phyloP scores from a whole-genome alignment of 2,329 filamentous ascomycete genomes.

The Aureobasidium sp. region DNA sequence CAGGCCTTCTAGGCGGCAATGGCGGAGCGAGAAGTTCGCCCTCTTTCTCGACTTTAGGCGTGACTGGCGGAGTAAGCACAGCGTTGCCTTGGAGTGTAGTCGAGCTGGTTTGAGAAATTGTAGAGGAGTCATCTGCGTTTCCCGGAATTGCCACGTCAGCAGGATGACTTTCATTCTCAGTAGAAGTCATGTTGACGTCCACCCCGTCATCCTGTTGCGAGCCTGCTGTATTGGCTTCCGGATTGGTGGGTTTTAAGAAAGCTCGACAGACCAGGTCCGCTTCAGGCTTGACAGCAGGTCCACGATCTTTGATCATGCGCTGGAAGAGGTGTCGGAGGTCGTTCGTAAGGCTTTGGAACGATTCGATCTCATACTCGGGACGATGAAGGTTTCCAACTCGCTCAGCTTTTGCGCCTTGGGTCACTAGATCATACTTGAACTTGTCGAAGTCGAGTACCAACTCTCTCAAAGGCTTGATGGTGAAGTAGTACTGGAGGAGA shows the following conservation, averaged over 20 bases:
- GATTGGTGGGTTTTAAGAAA: slow-evolving; percentile 22
- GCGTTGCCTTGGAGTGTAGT: slow-evolving; percentile 16
- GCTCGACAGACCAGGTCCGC: slow-evolving; percentile 30
- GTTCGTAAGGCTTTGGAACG: slow-evolving; percentile 30
- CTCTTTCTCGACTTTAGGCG: slow-evolving; percentile 32
- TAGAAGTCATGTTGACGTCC: slow-evolving; percentile 12
- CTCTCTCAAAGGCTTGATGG: slow-evolving; percentile 71
- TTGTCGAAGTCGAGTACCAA: slow-evolving; percentile 71
- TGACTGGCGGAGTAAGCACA: slow-evolving; percentile 26
- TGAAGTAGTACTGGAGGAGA: slow-evolving; percentile 90
- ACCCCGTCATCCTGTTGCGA: background rate
- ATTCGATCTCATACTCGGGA: slow-evolving; percentile 27
- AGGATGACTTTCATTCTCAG: background rate
- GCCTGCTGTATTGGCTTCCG: slow-evolving; percentile 1
- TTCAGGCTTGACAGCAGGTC: slow-evolving; percentile 27
- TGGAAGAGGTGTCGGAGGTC: slow-evolving; percentile 30
- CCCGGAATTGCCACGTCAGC: slow-evolving; percentile 20
- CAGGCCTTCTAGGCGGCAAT: slow-evolving; percentile 48
- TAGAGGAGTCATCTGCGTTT: slow-evolving; percentile 16
- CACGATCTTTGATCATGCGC: slow-evolving; percentile 30
- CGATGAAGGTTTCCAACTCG: slow-evolving; percentile 69
- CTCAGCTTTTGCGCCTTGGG: slow-evolving; percentile 57
- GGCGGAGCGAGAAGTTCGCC: slow-evolving; percentile 40
- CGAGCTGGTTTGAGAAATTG: slow-evolving; percentile 4
- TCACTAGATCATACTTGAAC: slow-evolving; percentile 60